Evolutionary conservation across 2,329 filamentous ascomycete genomes (phyloP).

Genomic region (Penicillium griseofulvum): DNA sequence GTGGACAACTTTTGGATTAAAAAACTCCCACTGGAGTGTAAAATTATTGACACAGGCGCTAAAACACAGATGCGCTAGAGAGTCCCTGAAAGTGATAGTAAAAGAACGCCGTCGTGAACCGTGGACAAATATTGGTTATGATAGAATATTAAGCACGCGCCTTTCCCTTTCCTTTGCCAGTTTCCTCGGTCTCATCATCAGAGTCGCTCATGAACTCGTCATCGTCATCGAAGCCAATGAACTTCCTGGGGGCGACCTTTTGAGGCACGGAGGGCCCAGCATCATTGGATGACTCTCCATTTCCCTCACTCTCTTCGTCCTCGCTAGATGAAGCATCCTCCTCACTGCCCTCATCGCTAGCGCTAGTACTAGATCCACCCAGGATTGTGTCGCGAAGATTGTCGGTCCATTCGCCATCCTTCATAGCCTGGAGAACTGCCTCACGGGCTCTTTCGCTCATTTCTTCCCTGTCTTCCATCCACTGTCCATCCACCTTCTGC

Average conservation of each 20-base stretch:
- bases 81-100: slow-evolving; percentile 4
- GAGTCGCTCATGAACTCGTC: slow-evolving; percentile 49
- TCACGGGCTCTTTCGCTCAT: slow-evolving; percentile 79
- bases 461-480: slow-evolving; percentile 94
- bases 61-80: slow-evolving; percentile 5
- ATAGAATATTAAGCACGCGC: slow-evolving; percentile 26
- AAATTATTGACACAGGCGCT: slow-evolving; percentile 11
- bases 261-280: slow-evolving; percentile 27
- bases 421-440: slow-evolving; percentile 69
- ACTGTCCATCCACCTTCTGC: slow-evolving; percentile 74
- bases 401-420: slow-evolving; percentile 54
- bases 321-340: slow-evolving; percentile 32
- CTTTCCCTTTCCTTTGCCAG: slow-evolving; percentile 39
- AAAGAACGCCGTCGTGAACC: slow-evolving; percentile 22
- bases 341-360: slow-evolving; percentile 41
- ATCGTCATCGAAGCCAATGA: slow-evolving; percentile 50
- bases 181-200: slow-evolving; percentile 29
- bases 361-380: slow-evolving; percentile 39
- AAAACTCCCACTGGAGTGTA: not conserved
- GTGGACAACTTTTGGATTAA: not conserved
- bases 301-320: slow-evolving; percentile 41
- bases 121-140: slow-evolving; percentile 4
- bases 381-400: slow-evolving; percentile 39
- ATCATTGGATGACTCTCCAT: slow-evolving; percentile 21
- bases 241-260: slow-evolving; percentile 35